Evolutionary conservation across 176 grass and related monocot genomes (phyloP).

Genomic region (Cenchrus purpureus): DNA sequence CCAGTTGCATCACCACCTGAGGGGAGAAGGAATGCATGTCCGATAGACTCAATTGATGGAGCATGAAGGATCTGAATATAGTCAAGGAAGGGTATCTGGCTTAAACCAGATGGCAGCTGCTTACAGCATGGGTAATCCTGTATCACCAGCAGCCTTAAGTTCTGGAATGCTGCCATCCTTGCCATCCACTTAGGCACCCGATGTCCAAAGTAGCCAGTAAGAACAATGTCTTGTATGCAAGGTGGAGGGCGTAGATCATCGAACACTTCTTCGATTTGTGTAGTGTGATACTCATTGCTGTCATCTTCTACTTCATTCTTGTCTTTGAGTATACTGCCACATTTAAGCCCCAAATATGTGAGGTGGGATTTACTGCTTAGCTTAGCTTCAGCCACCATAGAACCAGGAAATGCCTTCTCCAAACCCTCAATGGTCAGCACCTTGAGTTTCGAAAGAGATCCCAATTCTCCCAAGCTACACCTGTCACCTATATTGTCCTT

Average conservation of each 20-base stretch:
- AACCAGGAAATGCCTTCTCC: constrained; percentile 25
- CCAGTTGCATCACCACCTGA: background rate
- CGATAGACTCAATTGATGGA: background rate
- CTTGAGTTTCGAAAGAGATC: background rate
- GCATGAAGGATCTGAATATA: background rate
- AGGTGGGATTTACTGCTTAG: constrained; percentile 22
- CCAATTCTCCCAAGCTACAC: constrained; percentile 32
- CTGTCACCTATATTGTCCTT: background rate
- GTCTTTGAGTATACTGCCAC: background rate
- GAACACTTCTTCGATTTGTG: background rate
- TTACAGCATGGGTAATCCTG: background rate
- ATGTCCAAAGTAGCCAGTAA: constrained; percentile 31
- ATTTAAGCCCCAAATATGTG: background rate
- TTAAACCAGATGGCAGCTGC: constrained; percentile 25
- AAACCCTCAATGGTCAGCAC: background rate
- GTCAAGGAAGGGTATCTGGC: constrained; percentile 13
- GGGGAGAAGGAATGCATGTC: background rate
- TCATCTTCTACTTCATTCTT: background rate
- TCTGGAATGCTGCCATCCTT: background rate
- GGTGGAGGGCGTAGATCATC: constrained; percentile 19
- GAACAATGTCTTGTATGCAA: background rate
- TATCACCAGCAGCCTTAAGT: background rate
- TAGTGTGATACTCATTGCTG: constrained; percentile 1
- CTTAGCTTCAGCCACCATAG: constrained; percentile 15
- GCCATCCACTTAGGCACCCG: constrained; percentile 15